Evolutionary conservation across 148 eudicot species (phyloP).

Genomic region (Amaranthus cruentus): DNA sequence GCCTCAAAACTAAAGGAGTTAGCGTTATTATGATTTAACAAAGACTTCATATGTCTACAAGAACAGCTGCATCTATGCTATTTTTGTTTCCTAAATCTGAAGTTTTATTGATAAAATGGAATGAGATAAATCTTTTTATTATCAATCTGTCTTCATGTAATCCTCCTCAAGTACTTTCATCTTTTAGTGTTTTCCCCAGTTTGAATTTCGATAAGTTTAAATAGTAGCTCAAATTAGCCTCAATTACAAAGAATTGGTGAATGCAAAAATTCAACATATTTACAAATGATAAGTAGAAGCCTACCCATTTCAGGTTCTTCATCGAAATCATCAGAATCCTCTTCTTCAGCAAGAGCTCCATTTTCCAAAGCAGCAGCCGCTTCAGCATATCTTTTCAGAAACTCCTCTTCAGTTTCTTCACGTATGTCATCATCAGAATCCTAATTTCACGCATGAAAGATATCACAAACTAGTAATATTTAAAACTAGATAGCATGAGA

Average conservation of each 20-base stretch:
- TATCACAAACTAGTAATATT: slow-evolving; percentile 7
- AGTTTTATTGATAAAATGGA: background rate
- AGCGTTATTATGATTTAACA: background rate
- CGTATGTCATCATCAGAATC: slow-evolving; percentile 65
- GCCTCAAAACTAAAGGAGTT: background rate
- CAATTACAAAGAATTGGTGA: background rate
- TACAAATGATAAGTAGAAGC: slow-evolving; percentile 3
- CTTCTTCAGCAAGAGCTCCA: slow-evolving; percentile 55
- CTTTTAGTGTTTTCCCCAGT: background rate
- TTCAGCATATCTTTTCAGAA: slow-evolving; percentile 69
- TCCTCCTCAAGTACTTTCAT: background rate
- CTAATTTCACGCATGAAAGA: slow-evolving; percentile 22
- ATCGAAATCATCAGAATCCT: slow-evolving; percentile 54
- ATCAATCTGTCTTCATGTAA: background rate
- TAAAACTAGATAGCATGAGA: background rate
- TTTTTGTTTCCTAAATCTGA: background rate
- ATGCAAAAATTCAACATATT: background rate
- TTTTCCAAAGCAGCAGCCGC: slow-evolving; percentile 65
- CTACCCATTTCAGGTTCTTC: slow-evolving; percentile 64
- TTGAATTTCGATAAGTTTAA: background rate
- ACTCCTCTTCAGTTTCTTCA: slow-evolving; percentile 84
- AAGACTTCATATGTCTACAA: background rate
- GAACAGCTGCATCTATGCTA: background rate
- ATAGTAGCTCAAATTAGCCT: background rate
- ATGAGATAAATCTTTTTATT: background rate